A percentile compares a stretch with the other conserved stretches of the same genome.
Evolutionary conservation across 2,329 filamentous ascomycete genomes (phyloP).

Genomic region (Calonectria honghensis): DNA sequence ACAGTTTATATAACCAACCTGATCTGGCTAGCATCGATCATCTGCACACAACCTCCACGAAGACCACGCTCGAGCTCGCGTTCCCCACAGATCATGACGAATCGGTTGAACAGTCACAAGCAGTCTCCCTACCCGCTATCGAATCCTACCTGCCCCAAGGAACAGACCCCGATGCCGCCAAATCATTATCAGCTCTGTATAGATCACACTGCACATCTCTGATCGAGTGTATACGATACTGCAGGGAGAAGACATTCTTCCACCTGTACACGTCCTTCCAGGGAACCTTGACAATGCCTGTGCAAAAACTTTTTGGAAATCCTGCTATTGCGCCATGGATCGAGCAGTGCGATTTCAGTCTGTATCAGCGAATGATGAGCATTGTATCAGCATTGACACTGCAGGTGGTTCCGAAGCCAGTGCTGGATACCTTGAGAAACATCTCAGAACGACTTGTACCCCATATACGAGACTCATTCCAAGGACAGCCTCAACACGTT

Average conservation of each 20-base stretch:
- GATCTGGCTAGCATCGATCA: slow-evolving; percentile 74
- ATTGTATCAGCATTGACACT: slow-evolving; percentile 92
- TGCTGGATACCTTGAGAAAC: slow-evolving; percentile 89
- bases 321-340: slow-evolving; percentile 92
- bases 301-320: slow-evolving; percentile 92
- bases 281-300: slow-evolving; percentile 95
- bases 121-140: slow-evolving; percentile 89
- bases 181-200: slow-evolving; percentile 90
- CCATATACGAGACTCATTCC: slow-evolving; percentile 90
- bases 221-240: slow-evolving; percentile 95
- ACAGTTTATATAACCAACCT: slow-evolving; percentile 77
- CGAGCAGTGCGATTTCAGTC: slow-evolving; percentile 93
- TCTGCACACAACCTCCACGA: slow-evolving; percentile 74
- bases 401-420: slow-evolving; percentile 91
- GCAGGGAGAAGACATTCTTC: slow-evolving; percentile 97
- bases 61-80: slow-evolving; percentile 75
- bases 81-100: slow-evolving; percentile 77
- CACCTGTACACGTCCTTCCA: slow-evolving; percentile 96
- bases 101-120: slow-evolving; percentile 75
- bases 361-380: slow-evolving; percentile 97
- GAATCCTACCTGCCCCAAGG: slow-evolving; percentile 85
- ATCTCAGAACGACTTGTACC: slow-evolving; percentile 88
- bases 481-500: slow-evolving; percentile 89
- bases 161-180: slow-evolving; percentile 90
- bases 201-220: slow-evolving; percentile 96